Evolutionary conservation across 1,284 basidiomycete species (phyloP).

Genomic region (Acaromyces ingoldii): DNA sequence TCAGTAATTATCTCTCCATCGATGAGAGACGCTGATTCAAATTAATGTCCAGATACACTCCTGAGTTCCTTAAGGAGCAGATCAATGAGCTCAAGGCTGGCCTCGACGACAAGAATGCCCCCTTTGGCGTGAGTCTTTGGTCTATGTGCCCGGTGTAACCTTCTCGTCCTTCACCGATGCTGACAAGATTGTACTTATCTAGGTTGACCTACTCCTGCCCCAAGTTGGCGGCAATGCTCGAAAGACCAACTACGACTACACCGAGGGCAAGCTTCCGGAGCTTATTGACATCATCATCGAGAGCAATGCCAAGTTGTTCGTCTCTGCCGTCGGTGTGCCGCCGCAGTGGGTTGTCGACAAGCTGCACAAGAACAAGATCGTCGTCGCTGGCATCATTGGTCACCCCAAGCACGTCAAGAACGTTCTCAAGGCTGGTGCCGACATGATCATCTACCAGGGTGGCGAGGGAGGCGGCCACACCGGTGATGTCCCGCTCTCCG

Average conservation of each 20-base stretch:
- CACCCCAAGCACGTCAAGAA: slow-evolving; percentile 46
- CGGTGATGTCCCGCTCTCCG: slow-evolving; percentile 37
- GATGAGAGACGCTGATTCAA: too few species aligned
- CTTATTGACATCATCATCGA: slow-evolving; percentile 43
- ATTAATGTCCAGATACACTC: slow-evolving; percentile 17
- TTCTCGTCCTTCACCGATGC: too few species aligned
- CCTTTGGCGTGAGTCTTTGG: too few species aligned
- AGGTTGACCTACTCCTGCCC: slow-evolving; percentile 42
- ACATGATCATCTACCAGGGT: slow-evolving; percentile 47
- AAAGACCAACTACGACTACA: slow-evolving; percentile 47
- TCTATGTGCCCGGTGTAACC: too few species aligned
- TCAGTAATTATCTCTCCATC: too few species aligned
- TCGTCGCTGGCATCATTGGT: slow-evolving; percentile 64
- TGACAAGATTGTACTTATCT: too few species aligned
- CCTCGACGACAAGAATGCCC: slow-evolving; percentile 41
- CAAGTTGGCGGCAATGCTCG: slow-evolving; percentile 42
- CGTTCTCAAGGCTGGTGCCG: slow-evolving; percentile 36
- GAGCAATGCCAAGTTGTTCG: slow-evolving; percentile 39
- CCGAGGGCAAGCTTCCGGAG: slow-evolving; percentile 31
- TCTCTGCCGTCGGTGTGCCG: slow-evolving; percentile 43
- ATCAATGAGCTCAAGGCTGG: slow-evolving; percentile 27
- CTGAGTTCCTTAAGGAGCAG: slow-evolving; percentile 18
- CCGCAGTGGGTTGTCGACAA: slow-evolving; percentile 37
- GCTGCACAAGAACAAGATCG: slow-evolving; percentile 33
- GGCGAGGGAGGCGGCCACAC: slow-evolving; percentile 46